phyloP scores from a whole-genome alignment of 306 rosid species.

The Astragalus membranaceus region DNA sequence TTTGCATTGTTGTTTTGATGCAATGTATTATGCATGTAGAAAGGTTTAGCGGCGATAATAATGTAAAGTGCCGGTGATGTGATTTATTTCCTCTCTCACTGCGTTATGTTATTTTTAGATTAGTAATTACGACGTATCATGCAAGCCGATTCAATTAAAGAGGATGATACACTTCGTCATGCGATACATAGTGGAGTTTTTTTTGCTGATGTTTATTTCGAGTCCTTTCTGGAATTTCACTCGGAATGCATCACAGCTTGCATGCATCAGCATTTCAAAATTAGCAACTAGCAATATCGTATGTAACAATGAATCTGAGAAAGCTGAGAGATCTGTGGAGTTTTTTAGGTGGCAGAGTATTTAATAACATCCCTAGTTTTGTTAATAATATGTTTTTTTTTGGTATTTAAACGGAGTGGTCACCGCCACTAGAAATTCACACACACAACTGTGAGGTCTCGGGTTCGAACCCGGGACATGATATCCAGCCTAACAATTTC shows the following conservation, averaged over 20 bases:
- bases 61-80: background rate
- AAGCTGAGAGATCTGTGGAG: background rate
- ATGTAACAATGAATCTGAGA: background rate
- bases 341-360: background rate
- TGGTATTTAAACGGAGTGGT: too few species aligned
- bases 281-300: background rate
- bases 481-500: too few species aligned
- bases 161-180: too few species aligned
- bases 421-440: too few species aligned
- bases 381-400: background rate
- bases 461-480: too few species aligned
- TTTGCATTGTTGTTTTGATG: constrained; percentile 1
- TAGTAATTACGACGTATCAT: too few species aligned
- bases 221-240: background rate
- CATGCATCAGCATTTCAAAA: background rate
- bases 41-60: background rate
- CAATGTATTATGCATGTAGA: background rate
- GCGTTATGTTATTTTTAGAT: background rate
- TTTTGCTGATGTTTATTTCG: background rate
- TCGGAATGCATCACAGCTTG: background rate
- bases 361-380: background rate
- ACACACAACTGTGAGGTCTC: too few species aligned
- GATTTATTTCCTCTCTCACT: background rate
- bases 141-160: too few species aligned
- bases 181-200: too few species aligned